Evolutionary conservation across 1,284 basidiomycete genomes (phyloP).

Genomic region (Taiwanofungus camphoratus): DNA sequence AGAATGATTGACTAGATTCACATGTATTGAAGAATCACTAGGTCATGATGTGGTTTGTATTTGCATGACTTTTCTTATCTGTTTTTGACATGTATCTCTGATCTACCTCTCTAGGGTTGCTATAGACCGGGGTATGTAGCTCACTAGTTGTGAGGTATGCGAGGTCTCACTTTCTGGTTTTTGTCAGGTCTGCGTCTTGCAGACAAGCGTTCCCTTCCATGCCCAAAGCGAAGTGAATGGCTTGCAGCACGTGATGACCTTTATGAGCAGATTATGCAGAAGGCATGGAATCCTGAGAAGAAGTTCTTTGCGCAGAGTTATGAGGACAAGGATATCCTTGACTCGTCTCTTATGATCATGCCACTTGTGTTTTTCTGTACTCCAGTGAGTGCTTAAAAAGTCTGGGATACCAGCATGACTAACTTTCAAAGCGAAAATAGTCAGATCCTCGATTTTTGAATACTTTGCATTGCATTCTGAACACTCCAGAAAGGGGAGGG

Average conservation of each 20-base stretch:
- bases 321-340: constrained; percentile 64
- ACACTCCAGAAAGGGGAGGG: constrained; percentile 81
- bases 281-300: constrained; percentile 68
- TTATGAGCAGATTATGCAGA: constrained; percentile 82
- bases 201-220: constrained; percentile 82
- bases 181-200: constrained; percentile 77
- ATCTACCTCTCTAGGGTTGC: constrained; percentile 61
- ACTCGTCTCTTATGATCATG: constrained; percentile 78
- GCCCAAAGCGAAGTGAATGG: constrained; percentile 71
- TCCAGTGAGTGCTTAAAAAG: constrained; percentile 38
- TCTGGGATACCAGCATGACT: neutral
- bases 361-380: constrained; percentile 85
- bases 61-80: too few relatives aligned
- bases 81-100: neutral
- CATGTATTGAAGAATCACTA: constrained; percentile 22
- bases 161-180: neutral
- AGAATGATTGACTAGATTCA: neutral
- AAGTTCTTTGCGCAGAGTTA: constrained; percentile 75
- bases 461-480: constrained; percentile 77
- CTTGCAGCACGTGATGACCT: constrained; percentile 67
- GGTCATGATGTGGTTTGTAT: constrained; percentile 80
- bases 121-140: constrained; percentile 67
- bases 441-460: constrained; percentile 83
- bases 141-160: neutral
- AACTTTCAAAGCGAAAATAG: constrained; percentile 30